Evolutionary conservation across 2,329 filamentous ascomycete genomes (phyloP).

Genomic region (Trichoderma koningii): DNA sequence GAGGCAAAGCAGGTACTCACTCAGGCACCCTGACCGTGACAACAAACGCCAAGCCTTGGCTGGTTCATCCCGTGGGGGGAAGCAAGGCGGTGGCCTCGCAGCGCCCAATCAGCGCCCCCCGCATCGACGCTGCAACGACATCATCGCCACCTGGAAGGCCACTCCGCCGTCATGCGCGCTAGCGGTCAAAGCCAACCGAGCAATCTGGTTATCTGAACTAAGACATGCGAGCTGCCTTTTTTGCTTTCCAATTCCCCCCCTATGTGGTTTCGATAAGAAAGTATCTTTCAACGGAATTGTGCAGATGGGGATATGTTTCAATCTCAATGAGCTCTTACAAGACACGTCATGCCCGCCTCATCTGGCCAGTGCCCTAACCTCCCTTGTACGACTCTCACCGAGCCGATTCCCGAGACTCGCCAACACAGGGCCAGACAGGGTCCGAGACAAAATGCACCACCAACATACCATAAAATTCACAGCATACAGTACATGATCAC

Average conservation of each 20-base stretch:
- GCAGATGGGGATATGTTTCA: too few species aligned
- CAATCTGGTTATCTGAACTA: too few species aligned
- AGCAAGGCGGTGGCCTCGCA: background rate
- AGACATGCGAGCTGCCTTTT: too few species aligned
- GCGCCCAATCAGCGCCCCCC: background rate
- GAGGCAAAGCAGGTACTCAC: too few species aligned
- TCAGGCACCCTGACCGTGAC: too few species aligned
- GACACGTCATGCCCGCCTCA: background rate
- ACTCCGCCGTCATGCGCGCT: background rate
- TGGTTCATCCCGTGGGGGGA: background rate
- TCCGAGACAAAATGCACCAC: background rate
- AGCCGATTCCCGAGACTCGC: constrained; percentile 18
- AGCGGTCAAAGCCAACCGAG: background rate
- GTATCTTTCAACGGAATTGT: too few species aligned
- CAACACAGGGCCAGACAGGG: background rate
- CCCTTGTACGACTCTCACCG: background rate
- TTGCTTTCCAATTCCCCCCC: too few species aligned
- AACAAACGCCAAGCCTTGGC: too few species aligned
- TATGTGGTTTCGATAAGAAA: too few species aligned
- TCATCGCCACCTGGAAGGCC: background rate
- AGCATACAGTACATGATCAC: background rate
- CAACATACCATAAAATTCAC: background rate
- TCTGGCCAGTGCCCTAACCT: too few species aligned
- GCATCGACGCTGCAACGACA: background rate
- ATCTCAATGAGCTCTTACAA: too few species aligned